These are phyloP conservation scores for Sclerotinia borealis DNA, from an alignment of 2,329 filamentous ascomycete genomes.

Conservation along the genomic window DNA sequence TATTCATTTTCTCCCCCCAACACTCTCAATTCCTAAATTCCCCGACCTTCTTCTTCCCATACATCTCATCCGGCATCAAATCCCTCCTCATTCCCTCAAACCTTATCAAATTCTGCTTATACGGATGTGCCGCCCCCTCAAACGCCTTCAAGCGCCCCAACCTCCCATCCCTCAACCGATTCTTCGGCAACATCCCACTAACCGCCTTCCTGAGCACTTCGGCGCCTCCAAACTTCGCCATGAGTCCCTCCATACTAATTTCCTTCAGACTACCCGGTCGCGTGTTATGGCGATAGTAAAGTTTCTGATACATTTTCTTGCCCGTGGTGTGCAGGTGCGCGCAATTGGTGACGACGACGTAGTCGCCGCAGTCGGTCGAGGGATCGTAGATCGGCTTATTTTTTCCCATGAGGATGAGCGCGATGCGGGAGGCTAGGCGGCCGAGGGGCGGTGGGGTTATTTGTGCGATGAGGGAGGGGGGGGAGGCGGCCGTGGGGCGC, in stretches of 20 bases:
- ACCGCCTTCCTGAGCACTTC: conserved; percentile 91
- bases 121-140: conserved; percentile 87
- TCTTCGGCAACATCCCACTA: conserved; percentile 96
- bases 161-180: conserved; percentile 80
- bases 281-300: conserved; percentile 92
- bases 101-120: conserved; percentile 77
- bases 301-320: conserved; percentile 88
- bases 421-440: conserved; percentile 82
- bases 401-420: conserved; percentile 90
- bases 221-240: conserved; percentile 86
- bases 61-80: conserved; percentile 24
- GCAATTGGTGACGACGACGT: conserved; percentile 91
- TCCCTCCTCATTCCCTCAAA: conserved; percentile 50
- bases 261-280: conserved; percentile 78
- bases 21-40: background rate
- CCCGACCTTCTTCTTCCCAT: background rate
- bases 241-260: conserved; percentile 92
- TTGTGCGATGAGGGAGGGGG: conserved; percentile 36
- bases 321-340: conserved; percentile 81
- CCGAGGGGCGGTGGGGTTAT: conserved; percentile 74
- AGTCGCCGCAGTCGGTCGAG: conserved; percentile 97
- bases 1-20: background rate
- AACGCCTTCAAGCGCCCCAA: conserved; percentile 90
- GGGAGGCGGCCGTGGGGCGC: conserved; percentile 28
- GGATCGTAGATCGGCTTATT: conserved; percentile 98